Conservation (phyloP, 2,329 filamentous ascomycete genomes). For the Albophoma yamanashiensis region DNA sequence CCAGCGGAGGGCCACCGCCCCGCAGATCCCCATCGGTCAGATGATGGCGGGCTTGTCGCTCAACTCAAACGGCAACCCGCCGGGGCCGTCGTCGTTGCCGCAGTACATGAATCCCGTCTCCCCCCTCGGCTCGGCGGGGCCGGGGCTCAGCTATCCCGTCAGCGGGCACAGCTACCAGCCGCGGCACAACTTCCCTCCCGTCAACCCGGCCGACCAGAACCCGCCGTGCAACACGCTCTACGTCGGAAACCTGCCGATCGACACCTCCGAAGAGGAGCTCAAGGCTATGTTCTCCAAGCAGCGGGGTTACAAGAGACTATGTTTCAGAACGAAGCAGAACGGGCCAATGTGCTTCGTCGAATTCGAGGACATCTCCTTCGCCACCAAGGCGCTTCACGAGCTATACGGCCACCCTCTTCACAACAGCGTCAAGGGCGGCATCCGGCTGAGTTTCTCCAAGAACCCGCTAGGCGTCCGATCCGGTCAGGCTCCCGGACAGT, state of each 20-base stretch:
- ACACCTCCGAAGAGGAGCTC: slow-evolving; percentile 90
- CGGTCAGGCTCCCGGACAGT: slow-evolving; percentile 46
- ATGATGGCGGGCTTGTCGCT: slow-evolving; percentile 58
- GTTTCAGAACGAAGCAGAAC: slow-evolving; percentile 89
- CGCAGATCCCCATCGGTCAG: slow-evolving; percentile 57
- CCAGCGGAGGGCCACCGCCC: slow-evolving; percentile 58
- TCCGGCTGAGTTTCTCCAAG: slow-evolving; percentile 93
- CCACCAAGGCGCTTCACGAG: slow-evolving; percentile 82
- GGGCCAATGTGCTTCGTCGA: slow-evolving; percentile 99
- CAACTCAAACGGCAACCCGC: slow-evolving; percentile 41
- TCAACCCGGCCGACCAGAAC: slow-evolving; percentile 92
- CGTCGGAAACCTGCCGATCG: slow-evolving; percentile 88
- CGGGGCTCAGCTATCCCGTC: slow-evolving; percentile 15
- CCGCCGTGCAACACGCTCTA: slow-evolving; percentile 97
- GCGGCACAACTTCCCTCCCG: slow-evolving; percentile 65
- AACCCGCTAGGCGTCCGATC: slow-evolving; percentile 90
- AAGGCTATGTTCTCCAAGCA: slow-evolving; percentile 90
- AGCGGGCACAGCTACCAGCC: slow-evolving; percentile 42
- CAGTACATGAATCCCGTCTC: slow-evolving; percentile 29
- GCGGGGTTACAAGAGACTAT: slow-evolving; percentile 88
- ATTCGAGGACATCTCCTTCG: slow-evolving; percentile 87
- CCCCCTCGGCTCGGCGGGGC: slow-evolving; percentile 25
- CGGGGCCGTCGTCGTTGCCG: slow-evolving; percentile 41
- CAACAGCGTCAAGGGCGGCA: slow-evolving; percentile 90
- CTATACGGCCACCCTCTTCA: slow-evolving; percentile 79